Evolutionary conservation across 495 filamentous ascomycete species (phyloP).

Genomic region (Penicillium atrosanguineum): DNA sequence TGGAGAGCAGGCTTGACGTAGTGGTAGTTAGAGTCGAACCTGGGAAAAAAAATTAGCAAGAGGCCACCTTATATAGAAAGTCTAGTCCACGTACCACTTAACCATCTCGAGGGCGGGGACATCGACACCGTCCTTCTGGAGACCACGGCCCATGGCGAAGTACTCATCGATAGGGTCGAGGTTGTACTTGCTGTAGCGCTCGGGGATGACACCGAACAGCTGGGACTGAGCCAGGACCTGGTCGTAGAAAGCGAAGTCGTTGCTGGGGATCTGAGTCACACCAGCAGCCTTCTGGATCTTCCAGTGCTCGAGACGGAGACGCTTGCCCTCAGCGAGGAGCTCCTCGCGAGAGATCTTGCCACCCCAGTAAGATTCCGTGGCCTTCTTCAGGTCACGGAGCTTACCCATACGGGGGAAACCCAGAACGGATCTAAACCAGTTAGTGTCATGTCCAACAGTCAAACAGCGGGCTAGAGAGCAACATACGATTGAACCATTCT

Average conservation of each 20-base stretch:
- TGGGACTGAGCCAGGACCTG: slow-evolving; percentile 99
- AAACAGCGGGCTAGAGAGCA: slow-evolving; percentile 20
- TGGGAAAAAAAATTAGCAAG: neutral
- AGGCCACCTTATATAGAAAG: neutral
- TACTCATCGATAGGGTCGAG: slow-evolving; percentile 90
- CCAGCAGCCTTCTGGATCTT: slow-evolving; percentile 98
- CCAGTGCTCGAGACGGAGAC: slow-evolving; percentile 94
- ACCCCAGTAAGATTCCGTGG: slow-evolving; percentile 95
- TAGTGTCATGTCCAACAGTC: slow-evolving; percentile 14
- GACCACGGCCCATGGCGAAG: slow-evolving; percentile 99
- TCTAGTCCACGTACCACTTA: slow-evolving; percentile 57
- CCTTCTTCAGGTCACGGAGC: slow-evolving; percentile 99
- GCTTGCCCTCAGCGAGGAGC: slow-evolving; percentile 90
- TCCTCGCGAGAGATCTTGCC: slow-evolving; percentile 87
- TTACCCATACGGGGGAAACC: slow-evolving; percentile 94
- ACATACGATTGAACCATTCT: slow-evolving; percentile 81
- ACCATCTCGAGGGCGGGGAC: slow-evolving; percentile 98
- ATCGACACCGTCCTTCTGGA: slow-evolving; percentile 82
- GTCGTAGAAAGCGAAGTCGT: slow-evolving; percentile 99
- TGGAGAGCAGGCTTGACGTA: slow-evolving; percentile 98
- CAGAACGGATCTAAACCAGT: slow-evolving; percentile 54
- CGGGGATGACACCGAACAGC: slow-evolving; percentile 90
- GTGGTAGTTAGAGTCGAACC: slow-evolving; percentile 99
- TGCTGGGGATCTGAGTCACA: slow-evolving; percentile 95
- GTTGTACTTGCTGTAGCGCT: slow-evolving; percentile 82